These are phyloP conservation scores for Globisporangium radiosum DNA, from an alignment of 352 stramenopile genomes.

Conservation along the genomic window DNA sequence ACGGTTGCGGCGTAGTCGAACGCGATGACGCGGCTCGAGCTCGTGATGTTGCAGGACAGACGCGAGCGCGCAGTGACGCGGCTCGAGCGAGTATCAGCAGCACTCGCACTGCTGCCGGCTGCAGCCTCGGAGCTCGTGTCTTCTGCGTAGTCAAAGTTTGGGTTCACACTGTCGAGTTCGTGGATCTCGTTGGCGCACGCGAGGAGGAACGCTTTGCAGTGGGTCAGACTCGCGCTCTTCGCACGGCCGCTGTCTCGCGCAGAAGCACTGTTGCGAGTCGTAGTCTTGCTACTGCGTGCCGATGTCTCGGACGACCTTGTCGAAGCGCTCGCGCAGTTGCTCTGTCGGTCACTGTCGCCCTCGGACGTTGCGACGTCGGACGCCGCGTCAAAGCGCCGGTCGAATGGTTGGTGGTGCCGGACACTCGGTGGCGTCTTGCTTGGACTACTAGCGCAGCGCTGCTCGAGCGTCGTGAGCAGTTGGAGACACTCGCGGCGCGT, in stretches of 20 bases:
- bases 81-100: background rate
- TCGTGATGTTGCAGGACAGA: background rate
- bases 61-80: background rate
- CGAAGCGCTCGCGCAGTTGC: background rate
- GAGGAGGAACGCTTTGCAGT: conserved; percentile 65
- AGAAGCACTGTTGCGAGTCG: background rate
- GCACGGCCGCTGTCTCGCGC: conserved; percentile 26
- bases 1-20: conserved; percentile 56
- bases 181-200: conserved; percentile 79
- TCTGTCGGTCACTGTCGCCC: background rate
- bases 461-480: conserved; percentile 29
- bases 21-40: background rate
- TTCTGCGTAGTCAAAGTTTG: conserved; percentile 68
- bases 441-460: background rate
- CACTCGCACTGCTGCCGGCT: background rate
- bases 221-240: conserved; percentile 39
- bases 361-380: conserved; percentile 12
- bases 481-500: conserved; percentile 34
- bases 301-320: conserved; percentile 6
- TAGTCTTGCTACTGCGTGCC: background rate
- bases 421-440: background rate
- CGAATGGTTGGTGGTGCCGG: background rate
- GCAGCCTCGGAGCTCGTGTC: conserved; percentile 24
- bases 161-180: conserved; percentile 62
- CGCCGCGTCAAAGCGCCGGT: conserved; percentile 9